Evolutionary conservation across 1,284 basidiomycete genomes (phyloP).

Genomic region (Singerocomus inundabilis): DNA sequence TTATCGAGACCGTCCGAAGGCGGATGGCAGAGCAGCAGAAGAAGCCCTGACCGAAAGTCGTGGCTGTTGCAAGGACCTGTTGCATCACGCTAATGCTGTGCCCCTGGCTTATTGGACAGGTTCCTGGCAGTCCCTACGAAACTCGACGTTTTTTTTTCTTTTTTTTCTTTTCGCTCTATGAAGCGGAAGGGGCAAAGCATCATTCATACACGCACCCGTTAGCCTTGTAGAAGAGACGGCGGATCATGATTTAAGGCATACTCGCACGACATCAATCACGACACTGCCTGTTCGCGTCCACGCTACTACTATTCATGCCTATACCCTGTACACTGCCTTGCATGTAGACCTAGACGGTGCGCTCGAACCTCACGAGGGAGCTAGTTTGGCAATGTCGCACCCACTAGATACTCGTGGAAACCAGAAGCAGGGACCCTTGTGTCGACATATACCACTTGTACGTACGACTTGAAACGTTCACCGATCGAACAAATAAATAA

Average conservation of each 20-base stretch:
- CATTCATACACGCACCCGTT: neutral
- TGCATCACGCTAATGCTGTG: conserved; percentile 1
- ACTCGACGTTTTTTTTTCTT: conserved; percentile 1
- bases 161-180: neutral
- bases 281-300: conserved; percentile 4
- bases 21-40: conserved; percentile 35
- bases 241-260: conserved; percentile 11
- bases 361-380: neutral
- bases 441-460: conserved; percentile 6
- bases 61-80: conserved; percentile 12
- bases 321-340: neutral
- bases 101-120: conserved; percentile 7
- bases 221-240: conserved; percentile 3
- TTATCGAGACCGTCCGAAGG: conserved; percentile 34
- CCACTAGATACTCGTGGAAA: conserved; percentile 2
- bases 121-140: conserved; percentile 13
- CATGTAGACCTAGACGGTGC: conserved; percentile 1
- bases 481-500: conserved; percentile 10
- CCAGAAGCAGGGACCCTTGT: conserved; percentile 2
- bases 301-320: conserved; percentile 1
- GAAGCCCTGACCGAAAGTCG: conserved; percentile 25
- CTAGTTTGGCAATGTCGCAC: conserved; percentile 7
- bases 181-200: conserved; percentile 2
- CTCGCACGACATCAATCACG: conserved; percentile 5
- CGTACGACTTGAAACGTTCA: conserved; percentile 8